Conservation (phyloP, 768 basidiomycete species). For the Russula ochroleuca region DNA sequence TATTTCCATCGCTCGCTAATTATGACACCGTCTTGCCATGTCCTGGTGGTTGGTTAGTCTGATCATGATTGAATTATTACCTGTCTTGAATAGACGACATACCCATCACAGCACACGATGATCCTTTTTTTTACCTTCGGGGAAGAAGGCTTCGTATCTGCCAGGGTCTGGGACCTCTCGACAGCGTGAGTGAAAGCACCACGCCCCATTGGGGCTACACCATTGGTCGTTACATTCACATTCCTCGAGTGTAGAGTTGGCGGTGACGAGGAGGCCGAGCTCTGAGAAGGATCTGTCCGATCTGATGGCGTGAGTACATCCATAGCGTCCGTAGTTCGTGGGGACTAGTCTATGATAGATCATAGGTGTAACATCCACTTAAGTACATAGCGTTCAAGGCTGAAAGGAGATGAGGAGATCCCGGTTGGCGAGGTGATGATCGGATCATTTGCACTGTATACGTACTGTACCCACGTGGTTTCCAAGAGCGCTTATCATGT, state of each 20-base stretch:
- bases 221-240: not conserved
- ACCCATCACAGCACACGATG: conserved; percentile 76
- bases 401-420: not conserved
- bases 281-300: not conserved
- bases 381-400: not conserved
- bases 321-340: not conserved
- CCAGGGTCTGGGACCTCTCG: conserved; percentile 18
- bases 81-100: conserved; percentile 27
- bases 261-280: not conserved
- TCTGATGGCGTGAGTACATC: not conserved
- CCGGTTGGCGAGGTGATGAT: not conserved
- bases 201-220: not conserved
- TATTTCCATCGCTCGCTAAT: conserved; percentile 33
- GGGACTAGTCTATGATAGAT: not conserved
- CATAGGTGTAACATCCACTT: not conserved
- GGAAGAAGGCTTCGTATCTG: conserved; percentile 3
- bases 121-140: conserved; percentile 39
- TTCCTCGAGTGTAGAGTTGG: not conserved
- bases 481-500: not conserved
- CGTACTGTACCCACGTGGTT: not conserved
- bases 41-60: conserved; percentile 38
- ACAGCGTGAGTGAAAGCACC: not conserved
- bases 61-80: not conserved
- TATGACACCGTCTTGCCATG: conserved; percentile 60
- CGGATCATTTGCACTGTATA: not conserved